Base-by-base conservation (phyloP, 495 filamentous ascomycete genomes). In the Podospora sp. region DNA sequence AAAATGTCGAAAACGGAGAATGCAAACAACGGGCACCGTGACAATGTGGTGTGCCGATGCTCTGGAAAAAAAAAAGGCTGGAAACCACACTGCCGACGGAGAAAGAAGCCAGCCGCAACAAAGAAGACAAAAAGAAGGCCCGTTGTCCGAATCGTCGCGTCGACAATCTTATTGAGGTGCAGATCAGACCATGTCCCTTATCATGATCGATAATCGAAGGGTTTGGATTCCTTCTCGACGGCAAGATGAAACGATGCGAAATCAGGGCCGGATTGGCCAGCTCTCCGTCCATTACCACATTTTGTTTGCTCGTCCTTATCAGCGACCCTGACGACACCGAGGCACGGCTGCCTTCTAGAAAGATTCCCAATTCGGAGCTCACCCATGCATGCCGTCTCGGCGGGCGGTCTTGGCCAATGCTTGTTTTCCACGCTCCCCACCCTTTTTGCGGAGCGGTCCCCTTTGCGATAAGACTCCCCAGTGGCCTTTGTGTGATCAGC, bases 391-490 rank as follows among this genome's bases (percentile, higher is more conserved):
- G 50, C 33, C 64, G 56, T 25, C 57, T 66, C 60, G 56, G 64
- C 64, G 22, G 21, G 24, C 27, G 14, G 40, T 49, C 65, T 67
- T 67, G 65, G 65, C 65, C 26, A 62, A 67, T 67, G 65, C 65
- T 68, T 63, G 26, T 68, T 68, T 52, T 22, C 18, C 25, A n/a
- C 27, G 16, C 18, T 35, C 36, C 25, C 22, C 60, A 20, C 21
- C 62, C 22, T 64, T 64, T 36, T 64, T 40, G 62, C 62, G 62
- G 26, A 64, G 49, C 7, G n/a, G 4, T 25, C 49, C 26, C 24
- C 29, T 21, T n/a, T 3, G 40, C 49, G 25, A 40, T 66, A 53
- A 52, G 57, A 61, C 29, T 49, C 29, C 22, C 2, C 12, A 33
- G 22, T 11, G 46, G 26, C 8, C 46, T 9, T 26, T 62, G 33